Evolutionary conservation across 257 asterid species (phyloP).

Genomic region (Solanum chiquidenum): DNA sequence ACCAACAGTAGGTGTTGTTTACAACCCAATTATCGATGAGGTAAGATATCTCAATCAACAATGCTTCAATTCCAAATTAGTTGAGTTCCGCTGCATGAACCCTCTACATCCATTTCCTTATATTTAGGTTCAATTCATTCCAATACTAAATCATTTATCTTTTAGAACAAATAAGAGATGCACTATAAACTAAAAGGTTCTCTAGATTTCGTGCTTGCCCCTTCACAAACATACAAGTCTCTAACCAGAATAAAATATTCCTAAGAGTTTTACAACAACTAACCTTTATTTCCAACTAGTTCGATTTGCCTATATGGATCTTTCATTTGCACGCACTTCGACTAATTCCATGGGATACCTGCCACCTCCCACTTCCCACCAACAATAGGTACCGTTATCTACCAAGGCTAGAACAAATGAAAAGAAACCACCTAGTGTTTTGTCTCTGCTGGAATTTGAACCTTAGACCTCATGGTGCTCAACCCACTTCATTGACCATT

Average conservation of each 20-base stretch:
- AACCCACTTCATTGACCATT: not conserved
- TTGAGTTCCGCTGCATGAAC: not conserved
- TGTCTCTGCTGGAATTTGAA: too few species aligned
- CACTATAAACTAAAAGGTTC: not conserved
- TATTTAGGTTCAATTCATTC: not conserved
- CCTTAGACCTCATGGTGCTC: not conserved
- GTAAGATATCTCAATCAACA: slow-evolving; percentile 20
- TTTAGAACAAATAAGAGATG: not conserved
- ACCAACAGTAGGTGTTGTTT: slow-evolving; percentile 79
- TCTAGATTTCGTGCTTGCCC: not conserved
- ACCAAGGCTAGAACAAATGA: not conserved
- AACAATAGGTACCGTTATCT: not conserved
- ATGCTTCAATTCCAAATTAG: not conserved
- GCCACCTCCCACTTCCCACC: not conserved
- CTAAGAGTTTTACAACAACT: not conserved
- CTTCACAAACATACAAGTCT: not conserved
- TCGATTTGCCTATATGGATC: not conserved
- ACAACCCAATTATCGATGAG: slow-evolving; percentile 82
- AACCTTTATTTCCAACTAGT: not conserved
- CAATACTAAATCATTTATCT: not conserved
- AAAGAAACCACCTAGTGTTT: not conserved
- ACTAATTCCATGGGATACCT: not conserved
- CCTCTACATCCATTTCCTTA: not conserved
- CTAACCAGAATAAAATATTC: not conserved
- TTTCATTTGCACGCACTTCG: not conserved